Evolutionary conservation across 352 stramenopile species (phyloP).

Genomic region (Phytophthora megakarya): DNA sequence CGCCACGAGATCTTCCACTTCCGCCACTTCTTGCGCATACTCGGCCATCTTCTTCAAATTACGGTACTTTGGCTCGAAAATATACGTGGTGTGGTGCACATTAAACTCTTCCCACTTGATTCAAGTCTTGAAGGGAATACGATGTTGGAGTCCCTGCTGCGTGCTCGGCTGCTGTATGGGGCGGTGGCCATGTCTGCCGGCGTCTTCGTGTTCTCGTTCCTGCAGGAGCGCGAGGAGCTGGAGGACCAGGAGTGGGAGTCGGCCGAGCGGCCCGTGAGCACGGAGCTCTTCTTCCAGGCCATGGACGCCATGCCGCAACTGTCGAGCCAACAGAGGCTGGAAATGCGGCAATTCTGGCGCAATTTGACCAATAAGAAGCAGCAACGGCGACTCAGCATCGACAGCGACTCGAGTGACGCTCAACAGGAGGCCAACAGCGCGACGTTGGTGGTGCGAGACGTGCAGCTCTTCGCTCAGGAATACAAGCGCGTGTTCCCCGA

Average conservation of each 20-base stretch:
- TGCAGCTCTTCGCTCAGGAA: conserved; percentile 78
- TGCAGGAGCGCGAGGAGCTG: conserved; percentile 80
- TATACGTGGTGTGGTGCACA: not conserved
- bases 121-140: too few relatives aligned
- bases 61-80: too few relatives aligned
- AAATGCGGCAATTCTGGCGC: conserved; percentile 80
- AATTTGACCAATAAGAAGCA: conserved; percentile 68
- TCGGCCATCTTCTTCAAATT: conserved; percentile 43
- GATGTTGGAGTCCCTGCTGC: conserved; percentile 46
- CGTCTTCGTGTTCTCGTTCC: conserved; percentile 77
- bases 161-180: conserved; percentile 68
- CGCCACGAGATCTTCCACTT: conserved; percentile 54
- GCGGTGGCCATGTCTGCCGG: conserved; percentile 80
- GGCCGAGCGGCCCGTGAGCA: conserved; percentile 55
- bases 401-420: not conserved
- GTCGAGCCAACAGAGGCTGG: conserved; percentile 59
- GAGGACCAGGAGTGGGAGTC: conserved; percentile 62
- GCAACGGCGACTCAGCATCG: conserved; percentile 9
- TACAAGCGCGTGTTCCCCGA: conserved; percentile 85
- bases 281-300: conserved; percentile 66
- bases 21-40: conserved; percentile 45
- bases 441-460: conserved; percentile 58
- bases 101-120: not conserved
- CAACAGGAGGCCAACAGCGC: not conserved
- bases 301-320: conserved; percentile 64